A percentile compares a stretch with the other conserved stretches of the same genome.
phyloP scores from a whole-genome alignment of 257 asterid species.

The Thymus mandschuricus region DNA sequence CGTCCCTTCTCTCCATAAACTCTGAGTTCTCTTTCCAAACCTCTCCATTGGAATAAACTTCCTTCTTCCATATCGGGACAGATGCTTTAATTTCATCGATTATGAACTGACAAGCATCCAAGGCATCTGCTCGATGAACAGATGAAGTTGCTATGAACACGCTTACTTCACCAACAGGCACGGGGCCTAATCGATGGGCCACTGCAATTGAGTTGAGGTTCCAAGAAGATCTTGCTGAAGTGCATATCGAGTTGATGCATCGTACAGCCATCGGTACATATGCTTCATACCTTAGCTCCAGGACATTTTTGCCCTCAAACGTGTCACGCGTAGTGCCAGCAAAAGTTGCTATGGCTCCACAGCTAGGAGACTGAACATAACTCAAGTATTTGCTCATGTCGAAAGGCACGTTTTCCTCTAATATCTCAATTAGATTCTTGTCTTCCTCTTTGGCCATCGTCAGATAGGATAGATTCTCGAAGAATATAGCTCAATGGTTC shows the following conservation, averaged over 20 bases:
- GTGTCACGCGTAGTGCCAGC: conserved; percentile 93
- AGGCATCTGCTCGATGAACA: conserved; percentile 76
- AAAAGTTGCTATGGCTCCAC: conserved; percentile 95
- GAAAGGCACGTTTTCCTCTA: conserved; percentile 62
- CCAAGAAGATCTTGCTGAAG: conserved; percentile 85
- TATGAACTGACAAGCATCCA: conserved; percentile 85
- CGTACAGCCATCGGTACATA: conserved; percentile 91
- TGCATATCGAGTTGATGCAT: conserved; percentile 73
- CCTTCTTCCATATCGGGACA: conserved; percentile 98
- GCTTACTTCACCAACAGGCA: conserved; percentile 86
- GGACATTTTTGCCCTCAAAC: conserved; percentile 70
- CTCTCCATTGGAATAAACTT: conserved; percentile 88
- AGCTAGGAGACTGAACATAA: conserved; percentile 73
- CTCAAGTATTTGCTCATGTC: conserved; percentile 64
- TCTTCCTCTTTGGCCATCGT: conserved; percentile 67
- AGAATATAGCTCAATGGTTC: background rate
- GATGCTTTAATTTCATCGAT: conserved; percentile 93
- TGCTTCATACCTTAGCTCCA: conserved; percentile 89
- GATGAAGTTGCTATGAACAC: conserved; percentile 79
- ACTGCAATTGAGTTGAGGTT: conserved; percentile 62
- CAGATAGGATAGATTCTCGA: background rate
- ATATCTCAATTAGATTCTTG: conserved; percentile 69
- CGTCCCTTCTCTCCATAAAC: conserved; percentile 68
- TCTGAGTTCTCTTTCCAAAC: conserved; percentile 94
- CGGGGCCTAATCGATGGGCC: conserved; percentile 82